Percentiles rank a stretch among this genome's conserved stretches.
phyloP scores from a whole-genome alignment of 257 asterid species.

The Petunia secreta region DNA sequence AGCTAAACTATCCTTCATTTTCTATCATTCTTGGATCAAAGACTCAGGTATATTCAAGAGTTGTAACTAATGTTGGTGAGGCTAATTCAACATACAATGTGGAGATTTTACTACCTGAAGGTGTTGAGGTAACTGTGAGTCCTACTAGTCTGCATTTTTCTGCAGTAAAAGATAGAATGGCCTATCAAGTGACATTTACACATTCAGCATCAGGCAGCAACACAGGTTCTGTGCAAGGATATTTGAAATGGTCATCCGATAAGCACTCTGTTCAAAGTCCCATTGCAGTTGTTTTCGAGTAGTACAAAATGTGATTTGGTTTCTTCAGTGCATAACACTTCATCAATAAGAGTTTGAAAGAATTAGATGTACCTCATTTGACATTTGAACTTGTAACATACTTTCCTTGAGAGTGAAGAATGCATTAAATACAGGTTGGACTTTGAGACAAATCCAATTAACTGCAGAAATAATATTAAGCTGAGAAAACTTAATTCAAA shows the following conservation, averaged over 20 bases:
- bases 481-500: neutral
- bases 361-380: neutral
- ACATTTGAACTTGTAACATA: neutral
- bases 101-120: constrained; percentile 18
- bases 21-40: constrained; percentile 24
- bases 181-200: constrained; percentile 22
- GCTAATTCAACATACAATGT: constrained; percentile 19
- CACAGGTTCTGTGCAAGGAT: constrained; percentile 15
- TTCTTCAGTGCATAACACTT: neutral
- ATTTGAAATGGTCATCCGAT: constrained; percentile 26
- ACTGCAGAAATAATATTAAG: neutral
- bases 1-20: constrained; percentile 35
- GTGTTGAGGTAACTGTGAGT: constrained; percentile 23
- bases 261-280: constrained; percentile 26
- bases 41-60: constrained; percentile 26
- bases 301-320: neutral
- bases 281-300: constrained; percentile 2
- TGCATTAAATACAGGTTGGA: neutral
- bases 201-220: constrained; percentile 15
- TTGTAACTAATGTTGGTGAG: constrained; percentile 33
- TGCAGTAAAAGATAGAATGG: constrained; percentile 16
- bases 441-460: neutral
- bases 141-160: constrained; percentile 26
- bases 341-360: neutral
- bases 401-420: neutral